Base-by-base conservation (phyloP, 2,329 filamentous ascomycete species). In the Fusarium tanahbumbuense region DNA sequence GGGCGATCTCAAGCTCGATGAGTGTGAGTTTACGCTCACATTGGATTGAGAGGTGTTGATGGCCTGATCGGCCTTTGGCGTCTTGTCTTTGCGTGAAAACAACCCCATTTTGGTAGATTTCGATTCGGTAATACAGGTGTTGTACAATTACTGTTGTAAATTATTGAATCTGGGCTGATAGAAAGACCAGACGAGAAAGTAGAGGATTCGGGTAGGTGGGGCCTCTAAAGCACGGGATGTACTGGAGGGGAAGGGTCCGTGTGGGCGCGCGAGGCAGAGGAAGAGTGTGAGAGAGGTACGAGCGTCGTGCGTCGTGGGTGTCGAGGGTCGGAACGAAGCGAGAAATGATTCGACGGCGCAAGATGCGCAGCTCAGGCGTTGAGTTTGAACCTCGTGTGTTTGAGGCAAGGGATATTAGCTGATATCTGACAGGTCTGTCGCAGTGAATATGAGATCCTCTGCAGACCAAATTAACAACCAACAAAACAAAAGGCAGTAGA, bases 11-110 rank as follows among this genome's bases (percentile, higher is more conserved):
- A 76, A 59, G 71, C 83, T 85, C 32, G 86, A 87, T 48, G 78
- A 79, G 61, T 81, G 82, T 41, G 87, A 88, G 67, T 84, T 79
- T 72, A 88, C 77, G 74, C 85, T 88, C 66, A 82, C 81, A 71
- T 83, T 84, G 56, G 85, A 86, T 68, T 83, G 80, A 64, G 82
- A 82, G 54, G 78, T 81, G 64, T 81, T 80, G 75, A 85, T 78
- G 47, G 79, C 76, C 22, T 81, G 77, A 60, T 82, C 79, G 70
- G 76, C 77, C 76, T 82, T 84, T 55, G 82, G 77, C 67, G 82
- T 78, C 80, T 84, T 87, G 71, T 86, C 82, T 75, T 84, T 87
- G 64, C 86, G 81, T 37, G 86, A 86, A 76, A 88, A 88, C 68
- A 88, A 74, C 73, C 86, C 86, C 86, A 88, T 88, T 64, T 72